Percentiles rank a stretch among this genome's conserved stretches.
These are phyloP conservation scores for Euclidium syriacum DNA, from an alignment of 345 rosid species.

Conservation along the genomic window DNA sequence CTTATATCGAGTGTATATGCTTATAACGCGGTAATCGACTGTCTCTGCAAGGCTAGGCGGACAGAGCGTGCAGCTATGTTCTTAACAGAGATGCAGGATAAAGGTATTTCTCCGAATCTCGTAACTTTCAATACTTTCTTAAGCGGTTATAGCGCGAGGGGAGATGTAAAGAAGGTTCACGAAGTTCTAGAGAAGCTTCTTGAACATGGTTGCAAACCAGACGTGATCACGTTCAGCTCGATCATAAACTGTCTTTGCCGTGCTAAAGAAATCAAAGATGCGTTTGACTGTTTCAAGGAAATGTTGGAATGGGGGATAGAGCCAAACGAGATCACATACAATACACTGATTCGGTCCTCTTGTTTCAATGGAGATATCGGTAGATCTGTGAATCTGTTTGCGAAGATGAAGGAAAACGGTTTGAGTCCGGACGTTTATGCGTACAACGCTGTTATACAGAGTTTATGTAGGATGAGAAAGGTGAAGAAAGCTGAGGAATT, in stretches of 20 bases:
- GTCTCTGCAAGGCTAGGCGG: constrained; percentile 64
- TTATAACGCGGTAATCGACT: constrained; percentile 70
- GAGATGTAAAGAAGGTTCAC: constrained; percentile 41
- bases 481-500: constrained; percentile 55
- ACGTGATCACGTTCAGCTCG: constrained; percentile 69
- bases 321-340: constrained; percentile 67
- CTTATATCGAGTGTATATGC: constrained; percentile 47
- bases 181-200: constrained; percentile 47
- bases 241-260: constrained; percentile 76
- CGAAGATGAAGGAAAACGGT: constrained; percentile 58
- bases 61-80: constrained; percentile 42
- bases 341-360: constrained; percentile 54
- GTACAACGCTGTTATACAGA: constrained; percentile 59
- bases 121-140: constrained; percentile 81
- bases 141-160: constrained; percentile 48
- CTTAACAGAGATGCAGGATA: constrained; percentile 47
- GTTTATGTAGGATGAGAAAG: constrained; percentile 53
- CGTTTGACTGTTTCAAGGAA: constrained; percentile 75
- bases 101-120: constrained; percentile 58
- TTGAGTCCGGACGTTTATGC: constrained; percentile 53
- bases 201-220: constrained; percentile 58
- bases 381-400: constrained; percentile 48
- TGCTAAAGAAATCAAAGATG: constrained; percentile 55
- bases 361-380: constrained; percentile 50
- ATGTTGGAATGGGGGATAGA: constrained; percentile 77